Percentiles rank a stretch among this genome's conserved stretches.
Evolutionary conservation across 1,139 yeast species (phyloP).

Genomic region (Taphrina deformans): DNA sequence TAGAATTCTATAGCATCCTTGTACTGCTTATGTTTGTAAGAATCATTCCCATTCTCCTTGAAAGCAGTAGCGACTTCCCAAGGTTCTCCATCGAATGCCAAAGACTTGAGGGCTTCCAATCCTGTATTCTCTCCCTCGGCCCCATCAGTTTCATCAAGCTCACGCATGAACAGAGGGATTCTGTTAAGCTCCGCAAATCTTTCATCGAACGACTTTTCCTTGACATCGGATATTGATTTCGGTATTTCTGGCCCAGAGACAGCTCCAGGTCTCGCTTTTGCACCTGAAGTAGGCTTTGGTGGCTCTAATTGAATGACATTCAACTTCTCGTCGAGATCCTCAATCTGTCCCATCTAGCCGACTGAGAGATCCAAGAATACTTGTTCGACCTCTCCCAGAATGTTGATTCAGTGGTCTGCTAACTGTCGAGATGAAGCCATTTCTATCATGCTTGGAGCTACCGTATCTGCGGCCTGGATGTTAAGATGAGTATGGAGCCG

Average conservation of each 20-base stretch:
- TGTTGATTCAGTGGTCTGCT: no score
- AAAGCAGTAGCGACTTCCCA: slow-evolving; percentile 86
- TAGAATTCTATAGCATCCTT: slow-evolving; percentile 75
- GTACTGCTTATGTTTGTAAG: slow-evolving; percentile 68
- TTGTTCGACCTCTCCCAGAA: no score
- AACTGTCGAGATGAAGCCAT: no score
- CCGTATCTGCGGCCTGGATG: no score
- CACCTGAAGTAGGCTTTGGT: not conserved
- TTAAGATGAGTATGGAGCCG: not conserved
- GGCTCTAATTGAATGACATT: slow-evolving; percentile 20
- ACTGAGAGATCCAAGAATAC: no score
- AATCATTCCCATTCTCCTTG: slow-evolving; percentile 89
- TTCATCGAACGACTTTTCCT: slow-evolving; percentile 52
- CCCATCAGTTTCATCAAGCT: slow-evolving; percentile 73
- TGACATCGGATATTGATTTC: slow-evolving; percentile 15
- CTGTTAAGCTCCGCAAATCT: slow-evolving; percentile 75
- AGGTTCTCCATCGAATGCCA: slow-evolving; percentile 96
- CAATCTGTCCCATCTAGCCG: slow-evolving; percentile 11
- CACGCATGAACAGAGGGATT: slow-evolving; percentile 92
- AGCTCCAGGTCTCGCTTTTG: not conserved
- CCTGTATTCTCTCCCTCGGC: slow-evolving; percentile 73
- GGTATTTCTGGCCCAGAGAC: slow-evolving; percentile 26
- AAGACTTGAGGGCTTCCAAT: slow-evolving; percentile 82
- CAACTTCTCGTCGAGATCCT: slow-evolving; percentile 24
- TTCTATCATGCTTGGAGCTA: no score